Conservation (phyloP, 768 basidiomycete species). For the Neoboletus subvelutipes region DNA sequence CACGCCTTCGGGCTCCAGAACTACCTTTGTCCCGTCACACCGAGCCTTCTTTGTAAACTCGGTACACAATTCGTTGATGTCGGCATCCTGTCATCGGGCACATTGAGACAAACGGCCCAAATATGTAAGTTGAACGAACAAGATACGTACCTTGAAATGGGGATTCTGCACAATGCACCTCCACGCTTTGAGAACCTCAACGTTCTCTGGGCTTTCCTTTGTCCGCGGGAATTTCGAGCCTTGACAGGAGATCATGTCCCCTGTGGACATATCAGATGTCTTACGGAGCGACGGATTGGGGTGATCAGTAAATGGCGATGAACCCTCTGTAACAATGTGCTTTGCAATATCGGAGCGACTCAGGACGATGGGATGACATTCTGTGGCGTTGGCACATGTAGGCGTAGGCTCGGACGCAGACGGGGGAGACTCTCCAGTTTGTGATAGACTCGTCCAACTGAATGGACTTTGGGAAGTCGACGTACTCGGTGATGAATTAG, state of each 20-base stretch:
- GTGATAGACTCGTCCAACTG: conserved; percentile 27
- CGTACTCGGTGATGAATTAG: conserved; percentile 27
- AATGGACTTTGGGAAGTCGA: conserved; percentile 27
- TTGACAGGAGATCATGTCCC: conserved; percentile 61
- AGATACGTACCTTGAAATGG: conserved; percentile 62
- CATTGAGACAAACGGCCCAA: neutral
- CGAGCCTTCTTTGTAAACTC: conserved; percentile 81
- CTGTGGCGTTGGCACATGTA: conserved; percentile 30
- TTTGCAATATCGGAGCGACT: conserved; percentile 53
- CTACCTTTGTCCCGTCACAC: conserved; percentile 83
- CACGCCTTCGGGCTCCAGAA: conserved; percentile 55
- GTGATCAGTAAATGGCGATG: conserved; percentile 51
- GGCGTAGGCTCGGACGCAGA: conserved; percentile 38
- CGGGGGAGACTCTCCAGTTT: conserved; percentile 31
- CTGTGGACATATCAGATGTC: conserved; percentile 43
- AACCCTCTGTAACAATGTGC: conserved; percentile 52
- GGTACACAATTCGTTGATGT: conserved; percentile 74
- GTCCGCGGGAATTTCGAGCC: conserved; percentile 70
- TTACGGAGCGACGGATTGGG: conserved; percentile 36
- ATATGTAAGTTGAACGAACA: conserved; percentile 1
- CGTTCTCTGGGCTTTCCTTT: conserved; percentile 65
- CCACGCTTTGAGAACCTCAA: conserved; percentile 82
- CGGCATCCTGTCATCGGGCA: conserved; percentile 52
- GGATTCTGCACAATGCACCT: conserved; percentile 71
- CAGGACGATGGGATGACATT: neutral